Conservation (phyloP, 78 protist species). For the Speleostelium caveatum region DNA sequence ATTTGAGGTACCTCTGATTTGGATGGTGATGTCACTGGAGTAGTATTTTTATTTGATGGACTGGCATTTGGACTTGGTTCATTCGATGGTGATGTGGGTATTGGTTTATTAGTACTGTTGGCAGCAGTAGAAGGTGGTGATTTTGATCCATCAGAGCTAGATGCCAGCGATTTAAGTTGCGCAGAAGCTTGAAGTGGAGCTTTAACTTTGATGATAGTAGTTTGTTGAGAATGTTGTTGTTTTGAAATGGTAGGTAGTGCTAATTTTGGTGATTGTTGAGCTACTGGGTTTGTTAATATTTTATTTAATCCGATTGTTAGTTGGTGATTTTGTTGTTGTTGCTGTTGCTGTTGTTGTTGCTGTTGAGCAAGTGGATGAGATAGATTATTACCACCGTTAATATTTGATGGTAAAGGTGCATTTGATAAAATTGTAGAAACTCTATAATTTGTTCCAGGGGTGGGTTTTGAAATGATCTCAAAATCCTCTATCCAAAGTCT, state of each 20-base stretch:
- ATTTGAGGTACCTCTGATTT: neutral
- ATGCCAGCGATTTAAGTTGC: neutral
- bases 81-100: slow-evolving; percentile 17
- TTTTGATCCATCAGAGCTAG: slow-evolving; percentile 4
- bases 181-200: slow-evolving; percentile 37
- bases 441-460: slow-evolving; percentile 6
- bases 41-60: neutral
- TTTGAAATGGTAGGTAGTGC: slow-evolving; percentile 73
- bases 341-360: slow-evolving; percentile 3
- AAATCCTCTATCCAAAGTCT: slow-evolving; percentile 70
- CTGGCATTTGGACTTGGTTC: neutral
- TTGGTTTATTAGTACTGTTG: neutral
- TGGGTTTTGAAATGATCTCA: slow-evolving; percentile 58
- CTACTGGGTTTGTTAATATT: neutral
- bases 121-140: neutral
- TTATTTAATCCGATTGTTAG: slow-evolving; percentile 68
- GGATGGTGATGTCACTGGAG: neutral
- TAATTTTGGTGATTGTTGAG: slow-evolving; percentile 60
- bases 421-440: neutral
- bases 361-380: neutral
- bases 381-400: too few relatives aligned
- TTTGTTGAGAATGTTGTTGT: slow-evolving; percentile 22
- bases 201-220: neutral
- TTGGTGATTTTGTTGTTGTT: slow-evolving; percentile 25
- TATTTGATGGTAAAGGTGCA: neutral